Evolutionary conservation across 176 grass and related monocot species (phyloP), one percentile per base, ranked within the genome.

Genomic region (Avena sativa): DNA sequence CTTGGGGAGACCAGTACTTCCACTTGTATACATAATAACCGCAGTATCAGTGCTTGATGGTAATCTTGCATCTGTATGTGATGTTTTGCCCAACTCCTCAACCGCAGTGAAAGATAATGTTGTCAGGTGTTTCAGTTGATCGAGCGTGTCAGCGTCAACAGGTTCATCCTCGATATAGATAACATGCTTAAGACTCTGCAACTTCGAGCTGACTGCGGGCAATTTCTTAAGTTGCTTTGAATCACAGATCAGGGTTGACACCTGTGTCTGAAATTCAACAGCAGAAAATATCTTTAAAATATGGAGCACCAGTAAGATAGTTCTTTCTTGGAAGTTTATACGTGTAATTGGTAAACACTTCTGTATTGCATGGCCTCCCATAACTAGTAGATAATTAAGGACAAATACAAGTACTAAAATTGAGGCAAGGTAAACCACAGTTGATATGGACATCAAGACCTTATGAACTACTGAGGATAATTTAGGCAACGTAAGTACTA

Each of bases 81-180:
- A 92, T 90, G 51, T 16, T 87, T 74, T 90, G 12, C 95, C 95
- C 56, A 98, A 80, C 16, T 87, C 79, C 84, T 95, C 91, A 84
- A 98, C 93, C 85, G 92, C 89, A 72, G 11, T 70, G 68, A 98
- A 95, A 77, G 93, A 89, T 8, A 83, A 50, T 80, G 74, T 78
- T 63, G 78, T 92, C 92, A 85, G 83, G 80, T 92, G 86, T 55
- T 90, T 71, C 79, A 93, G 57, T 81, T 81, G 69, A 53, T 86
- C 47, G 57, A 92, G 81, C 47, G 86, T 81, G 26, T 93, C 95
- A 53, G 62, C 62, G 23, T 88, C 87, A 9, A 95, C 83, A 72
- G 91, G 88, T 74, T 98, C 95, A 85, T 98, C 95, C 83, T 98
- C 89, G n/a, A 98, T 88, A 68, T 95, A 98, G 81, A 98, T 93